Evolutionary conservation across 2,329 filamentous ascomycete species (phyloP).

Genomic region (Sclerotinia subarctica): DNA sequence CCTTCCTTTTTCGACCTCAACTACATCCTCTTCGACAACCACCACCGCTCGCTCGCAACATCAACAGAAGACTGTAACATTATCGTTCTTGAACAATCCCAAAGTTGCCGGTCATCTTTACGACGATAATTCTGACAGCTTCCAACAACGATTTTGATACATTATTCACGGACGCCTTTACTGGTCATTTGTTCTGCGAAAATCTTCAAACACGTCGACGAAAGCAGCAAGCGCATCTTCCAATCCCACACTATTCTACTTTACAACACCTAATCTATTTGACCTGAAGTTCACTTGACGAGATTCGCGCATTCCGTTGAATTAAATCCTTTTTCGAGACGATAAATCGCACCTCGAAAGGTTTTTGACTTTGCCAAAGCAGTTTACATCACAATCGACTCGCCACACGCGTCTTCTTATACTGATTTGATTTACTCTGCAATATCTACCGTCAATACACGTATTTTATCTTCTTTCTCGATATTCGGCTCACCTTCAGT

Average conservation of each 20-base stretch:
- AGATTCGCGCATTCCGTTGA: not conserved
- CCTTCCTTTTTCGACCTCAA: constrained; percentile 26
- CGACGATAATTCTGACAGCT: constrained; percentile 38
- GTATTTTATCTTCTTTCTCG: not conserved
- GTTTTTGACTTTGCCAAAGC: constrained; percentile 7
- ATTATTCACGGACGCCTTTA: constrained; percentile 55
- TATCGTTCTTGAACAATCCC: constrained; percentile 35
- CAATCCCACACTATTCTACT: not conserved
- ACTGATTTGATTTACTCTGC: not conserved
- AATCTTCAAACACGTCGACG: constrained; percentile 40
- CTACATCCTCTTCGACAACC: constrained; percentile 20
- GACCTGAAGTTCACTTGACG: constrained; percentile 2
- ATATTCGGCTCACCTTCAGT: not conserved
- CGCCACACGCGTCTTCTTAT: not conserved
- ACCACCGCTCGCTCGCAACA: constrained; percentile 28
- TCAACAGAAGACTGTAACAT: constrained; percentile 36
- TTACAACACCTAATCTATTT: not conserved
- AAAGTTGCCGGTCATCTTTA: constrained; percentile 41
- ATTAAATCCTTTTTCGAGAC: not conserved
- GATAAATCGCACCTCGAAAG: constrained; percentile 1
- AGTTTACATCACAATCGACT: not conserved
- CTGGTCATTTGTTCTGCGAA: constrained; percentile 47
- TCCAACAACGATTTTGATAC: constrained; percentile 38
- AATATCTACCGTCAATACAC: not conserved
- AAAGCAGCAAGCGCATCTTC: constrained; percentile 28